Evolutionary conservation across 768 basidiomycete species (phyloP).

Genomic region (Kwoniella dendrophila): DNA sequence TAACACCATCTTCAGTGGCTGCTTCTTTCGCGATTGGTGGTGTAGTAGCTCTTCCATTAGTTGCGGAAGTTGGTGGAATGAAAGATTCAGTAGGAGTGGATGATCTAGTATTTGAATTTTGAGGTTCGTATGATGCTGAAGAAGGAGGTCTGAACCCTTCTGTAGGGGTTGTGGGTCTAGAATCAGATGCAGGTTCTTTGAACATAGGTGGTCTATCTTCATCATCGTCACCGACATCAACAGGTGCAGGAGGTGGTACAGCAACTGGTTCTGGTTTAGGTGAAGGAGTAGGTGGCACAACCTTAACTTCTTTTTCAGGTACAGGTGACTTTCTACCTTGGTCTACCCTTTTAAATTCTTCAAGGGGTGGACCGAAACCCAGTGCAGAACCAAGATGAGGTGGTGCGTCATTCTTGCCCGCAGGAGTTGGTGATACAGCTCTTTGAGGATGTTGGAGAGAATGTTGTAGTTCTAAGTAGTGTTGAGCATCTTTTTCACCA

Average conservation of each 20-base stretch:
- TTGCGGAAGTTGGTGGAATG: neutral
- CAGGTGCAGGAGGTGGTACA: neutral
- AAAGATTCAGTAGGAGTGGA: conserved; percentile 11
- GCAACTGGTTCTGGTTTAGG: neutral
- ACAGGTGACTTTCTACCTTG: neutral
- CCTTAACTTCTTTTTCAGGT: neutral
- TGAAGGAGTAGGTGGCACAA: neutral
- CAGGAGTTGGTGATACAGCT: neutral
- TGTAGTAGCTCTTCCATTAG: neutral
- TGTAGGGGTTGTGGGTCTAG: conserved; percentile 9
- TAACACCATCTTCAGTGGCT: conserved; percentile 20
- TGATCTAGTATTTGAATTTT: conserved; percentile 5
- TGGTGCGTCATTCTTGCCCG: neutral
- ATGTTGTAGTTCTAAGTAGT: conserved; percentile 66
- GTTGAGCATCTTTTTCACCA: conserved; percentile 70
- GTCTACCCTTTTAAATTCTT: conserved; percentile 4
- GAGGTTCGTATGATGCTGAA: neutral
- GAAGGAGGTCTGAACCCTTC: conserved; percentile 8
- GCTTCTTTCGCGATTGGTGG: neutral
- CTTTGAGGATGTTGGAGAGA: conserved; percentile 61
- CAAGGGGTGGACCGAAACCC: conserved; percentile 6
- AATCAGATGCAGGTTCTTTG: conserved; percentile 18
- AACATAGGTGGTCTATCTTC: conserved; percentile 19
- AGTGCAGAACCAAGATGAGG: conserved; percentile 10
- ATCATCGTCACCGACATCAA: neutral